A percentile compares a stretch with the other conserved stretches of the same genome.
Conservation (phyloP, 1,284 basidiomycete species). For the Omphalotus olearius region DNA sequence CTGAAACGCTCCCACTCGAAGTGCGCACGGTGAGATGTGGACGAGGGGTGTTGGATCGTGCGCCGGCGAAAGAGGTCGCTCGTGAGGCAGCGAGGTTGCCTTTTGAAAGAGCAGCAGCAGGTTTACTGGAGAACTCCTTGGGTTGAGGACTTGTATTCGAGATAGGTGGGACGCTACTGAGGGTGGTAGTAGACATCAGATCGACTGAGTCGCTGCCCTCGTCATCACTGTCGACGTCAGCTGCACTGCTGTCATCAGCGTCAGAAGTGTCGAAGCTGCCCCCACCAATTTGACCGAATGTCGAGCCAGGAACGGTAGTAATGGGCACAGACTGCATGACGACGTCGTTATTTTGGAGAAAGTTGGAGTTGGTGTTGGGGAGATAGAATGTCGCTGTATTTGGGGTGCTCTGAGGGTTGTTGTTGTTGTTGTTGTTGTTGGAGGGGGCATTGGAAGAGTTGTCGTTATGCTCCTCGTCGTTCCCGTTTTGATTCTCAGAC, state of each 20-base stretch:
- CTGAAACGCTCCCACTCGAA: slow-evolving; percentile 31
- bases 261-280: slow-evolving; percentile 13
- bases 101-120: slow-evolving; percentile 33
- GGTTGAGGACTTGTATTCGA: slow-evolving; percentile 24
- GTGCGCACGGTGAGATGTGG: slow-evolving; percentile 56
- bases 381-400: slow-evolving; percentile 12
- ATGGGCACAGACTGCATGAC: slow-evolving; percentile 22
- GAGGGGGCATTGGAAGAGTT: not conserved
- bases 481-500: slow-evolving; percentile 1
- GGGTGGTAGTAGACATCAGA: slow-evolving; percentile 14
- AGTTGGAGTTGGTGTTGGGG: slow-evolving; percentile 15
- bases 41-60: slow-evolving; percentile 43
- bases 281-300: not conserved
- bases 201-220: slow-evolving; percentile 26
- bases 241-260: slow-evolving; percentile 26
- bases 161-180: slow-evolving; percentile 31
- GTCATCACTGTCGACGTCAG: slow-evolving; percentile 25
- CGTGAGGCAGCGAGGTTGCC: not conserved
- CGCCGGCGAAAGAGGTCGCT: slow-evolving; percentile 27
- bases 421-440: not conserved
- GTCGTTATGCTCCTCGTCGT: slow-evolving; percentile 4
- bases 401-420: not conserved
- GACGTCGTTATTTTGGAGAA: slow-evolving; percentile 20
- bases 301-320: slow-evolving; percentile 6
- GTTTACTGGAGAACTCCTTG: slow-evolving; percentile 39